phyloP scores from a whole-genome alignment of 768 basidiomycete species.

The Leccinum aurantiacum region DNA sequence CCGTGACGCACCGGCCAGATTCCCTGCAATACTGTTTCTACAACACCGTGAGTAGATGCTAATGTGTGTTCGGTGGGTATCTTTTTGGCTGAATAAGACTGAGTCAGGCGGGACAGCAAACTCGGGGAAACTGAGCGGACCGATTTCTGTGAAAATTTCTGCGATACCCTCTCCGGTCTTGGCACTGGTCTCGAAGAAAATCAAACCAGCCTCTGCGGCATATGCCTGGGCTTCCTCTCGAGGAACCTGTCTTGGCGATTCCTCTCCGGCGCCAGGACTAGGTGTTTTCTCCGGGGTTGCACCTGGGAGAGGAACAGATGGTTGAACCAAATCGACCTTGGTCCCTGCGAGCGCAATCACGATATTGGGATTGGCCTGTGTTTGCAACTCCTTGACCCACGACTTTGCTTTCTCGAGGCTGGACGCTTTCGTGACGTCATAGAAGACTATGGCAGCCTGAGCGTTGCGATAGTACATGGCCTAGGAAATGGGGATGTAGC shows the following conservation, averaged over 20 bases:
- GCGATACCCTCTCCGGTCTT: conserved; percentile 96
- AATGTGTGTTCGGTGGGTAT: conserved; percentile 93
- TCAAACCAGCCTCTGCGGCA: conserved; percentile 87
- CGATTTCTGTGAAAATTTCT: conserved; percentile 98
- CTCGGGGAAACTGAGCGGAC: conserved; percentile 42
- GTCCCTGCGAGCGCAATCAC: conserved; percentile 98
- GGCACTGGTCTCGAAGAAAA: conserved; percentile 98
- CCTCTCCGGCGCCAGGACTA: conserved; percentile 54
- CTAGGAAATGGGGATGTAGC: conserved; percentile 36
- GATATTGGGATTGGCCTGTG: conserved; percentile 98
- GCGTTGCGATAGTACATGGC: conserved; percentile 99
- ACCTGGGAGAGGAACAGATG: conserved; percentile 49
- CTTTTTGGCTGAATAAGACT: conserved; percentile 60
- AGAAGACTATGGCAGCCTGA: conserved; percentile 96
- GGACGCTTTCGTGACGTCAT: conserved; percentile 94
- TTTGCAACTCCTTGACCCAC: conserved; percentile 98
- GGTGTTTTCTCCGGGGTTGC: conserved; percentile 66
- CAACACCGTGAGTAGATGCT: conserved; percentile 71
- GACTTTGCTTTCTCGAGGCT: conserved; percentile 99
- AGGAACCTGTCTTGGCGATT: conserved; percentile 84
- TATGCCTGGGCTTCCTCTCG: conserved; percentile 96
- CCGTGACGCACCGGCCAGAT: conserved; percentile 49
- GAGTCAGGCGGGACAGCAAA: background rate
- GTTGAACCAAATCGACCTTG: conserved; percentile 88
- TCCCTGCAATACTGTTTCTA: conserved; percentile 56